phyloP scores from a whole-genome alignment of 2,329 filamentous ascomycete genomes.

The Coleophoma crateriformis region DNA sequence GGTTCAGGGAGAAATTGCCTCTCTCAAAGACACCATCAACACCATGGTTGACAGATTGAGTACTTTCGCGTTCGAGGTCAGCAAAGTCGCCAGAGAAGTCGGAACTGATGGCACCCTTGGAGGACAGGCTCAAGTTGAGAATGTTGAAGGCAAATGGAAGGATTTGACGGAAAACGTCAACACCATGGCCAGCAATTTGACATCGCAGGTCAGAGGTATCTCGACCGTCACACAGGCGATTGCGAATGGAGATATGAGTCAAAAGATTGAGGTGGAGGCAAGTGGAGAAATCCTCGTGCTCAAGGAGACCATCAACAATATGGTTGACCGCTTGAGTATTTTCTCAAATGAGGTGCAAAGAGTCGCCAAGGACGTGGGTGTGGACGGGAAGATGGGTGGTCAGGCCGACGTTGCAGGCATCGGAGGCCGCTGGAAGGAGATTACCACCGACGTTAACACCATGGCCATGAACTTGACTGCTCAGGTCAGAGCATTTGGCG shows the following conservation, averaged over 20 bases:
- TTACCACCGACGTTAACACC: slow-evolving; percentile 55
- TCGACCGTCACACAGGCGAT: slow-evolving; percentile 93
- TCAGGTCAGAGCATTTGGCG: slow-evolving; percentile 94
- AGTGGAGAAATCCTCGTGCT: slow-evolving; percentile 91
- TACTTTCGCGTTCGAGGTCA: slow-evolving; percentile 94
- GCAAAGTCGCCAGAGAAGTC: slow-evolving; percentile 90
- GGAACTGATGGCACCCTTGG: slow-evolving; percentile 93
- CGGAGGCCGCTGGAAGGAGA: slow-evolving; percentile 95
- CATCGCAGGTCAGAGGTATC: slow-evolving; percentile 77
- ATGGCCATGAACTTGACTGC: slow-evolving; percentile 71
- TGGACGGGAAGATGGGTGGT: slow-evolving; percentile 97
- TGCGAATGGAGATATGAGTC: slow-evolving; percentile 91
- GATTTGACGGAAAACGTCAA: slow-evolving; percentile 90
- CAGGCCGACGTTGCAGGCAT: slow-evolving; percentile 93
- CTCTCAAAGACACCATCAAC: slow-evolving; percentile 96
- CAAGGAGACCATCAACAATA: slow-evolving; percentile 97
- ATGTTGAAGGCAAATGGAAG: slow-evolving; percentile 97
- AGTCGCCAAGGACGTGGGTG: slow-evolving; percentile 92
- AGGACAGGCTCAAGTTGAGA: slow-evolving; percentile 88
- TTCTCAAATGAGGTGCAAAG: slow-evolving; percentile 96
- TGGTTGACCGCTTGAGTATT: slow-evolving; percentile 91
- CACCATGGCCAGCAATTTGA: slow-evolving; percentile 66
- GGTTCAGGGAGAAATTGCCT: slow-evolving; percentile 88
- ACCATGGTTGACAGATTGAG: slow-evolving; percentile 97
- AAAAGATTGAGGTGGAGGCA: slow-evolving; percentile 91